Base-by-base conservation (phyloP, 345 rosid genomes). In the Noccaea caerulescens region DNA sequence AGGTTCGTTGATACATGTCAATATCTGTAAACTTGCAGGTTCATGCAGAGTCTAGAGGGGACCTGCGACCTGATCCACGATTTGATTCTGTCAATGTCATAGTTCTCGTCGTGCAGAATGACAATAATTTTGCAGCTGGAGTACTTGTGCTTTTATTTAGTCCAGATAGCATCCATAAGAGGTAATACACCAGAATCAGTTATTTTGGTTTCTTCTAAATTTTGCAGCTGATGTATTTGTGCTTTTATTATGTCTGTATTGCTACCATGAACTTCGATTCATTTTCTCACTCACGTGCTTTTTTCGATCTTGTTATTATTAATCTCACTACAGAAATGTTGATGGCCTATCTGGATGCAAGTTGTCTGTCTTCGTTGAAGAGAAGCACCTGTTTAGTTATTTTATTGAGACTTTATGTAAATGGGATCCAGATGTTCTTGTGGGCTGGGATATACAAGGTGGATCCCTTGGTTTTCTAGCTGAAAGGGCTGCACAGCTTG, bases 371-470 rank as follows among this genome's bases (percentile, higher is more conserved):
- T 89, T 86, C 67, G 66, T 66, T 32, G 90, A 93, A 71, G 98
- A 93, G 80, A 84, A 66, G 80, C 81, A 82, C 9, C 77, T 93
- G 36, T 75, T 91, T 77, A 70, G 69, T 54, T 84, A 79, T 76
- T 84, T 91, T 55, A 75, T 80, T 42, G 80, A 81, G 75, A 75
- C 82, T 54, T 53, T 93, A 32, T 62, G 79, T 69, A 82, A 80
- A 61, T 80, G 77, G 71, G 91, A 93, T 81, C 97, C 98, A 14
- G 98, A 93, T 77, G 72, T 93, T 55, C 55, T 93, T 64, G 72
- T 89, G 82, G 97, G 97, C 39, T 93, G 98, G 98, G 97, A 93
- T 81, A 77, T 91, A 59, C 98, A 93, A 80, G 86, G 91, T 43
- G 82, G 91, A 77, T 93, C 98, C 77, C 82, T 93, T 79, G 98